These are phyloP conservation scores for Pezicula radicicola DNA, from an alignment of 2,329 filamentous ascomycete genomes.

Conservation along the genomic window DNA sequence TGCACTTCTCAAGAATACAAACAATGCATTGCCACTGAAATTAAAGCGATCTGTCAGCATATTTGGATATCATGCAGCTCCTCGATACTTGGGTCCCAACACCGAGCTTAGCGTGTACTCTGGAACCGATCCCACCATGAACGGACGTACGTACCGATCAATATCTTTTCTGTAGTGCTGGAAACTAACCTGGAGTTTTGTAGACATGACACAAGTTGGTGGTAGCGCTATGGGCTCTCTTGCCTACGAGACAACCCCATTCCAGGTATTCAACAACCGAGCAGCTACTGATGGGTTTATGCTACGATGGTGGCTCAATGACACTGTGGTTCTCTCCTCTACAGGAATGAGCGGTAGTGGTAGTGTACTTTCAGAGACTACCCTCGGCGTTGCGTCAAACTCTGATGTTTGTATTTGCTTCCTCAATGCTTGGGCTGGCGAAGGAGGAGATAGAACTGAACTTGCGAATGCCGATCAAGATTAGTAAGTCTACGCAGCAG, in stretches of 20 bases:
- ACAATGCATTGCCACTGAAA: conserved; percentile 60
- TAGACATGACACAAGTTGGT: not conserved
- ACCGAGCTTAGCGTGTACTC: not conserved
- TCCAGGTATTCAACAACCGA: not conserved
- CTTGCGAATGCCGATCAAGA: conserved; percentile 10
- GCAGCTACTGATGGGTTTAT: conserved; percentile 1
- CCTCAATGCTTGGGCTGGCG: conserved; percentile 59
- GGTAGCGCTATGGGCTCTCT: conserved; percentile 33
- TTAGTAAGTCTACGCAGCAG: not conserved
- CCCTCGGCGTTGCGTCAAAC: conserved; percentile 35
- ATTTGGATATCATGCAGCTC: conserved; percentile 64
- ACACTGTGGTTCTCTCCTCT: conserved; percentile 39
- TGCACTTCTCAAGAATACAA: conserved; percentile 74
- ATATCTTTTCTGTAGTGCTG: not conserved
- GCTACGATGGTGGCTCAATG: conserved; percentile 55
- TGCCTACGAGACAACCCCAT: conserved; percentile 46
- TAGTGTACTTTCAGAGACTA: conserved; percentile 31
- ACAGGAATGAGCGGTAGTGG: conserved; percentile 42
- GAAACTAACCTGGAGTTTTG: not conserved
- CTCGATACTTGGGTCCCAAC: conserved; percentile 51
- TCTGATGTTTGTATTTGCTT: conserved; percentile 62
- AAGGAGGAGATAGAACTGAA: conserved; percentile 31
- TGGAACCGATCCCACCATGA: not conserved
- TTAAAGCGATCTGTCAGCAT: conserved; percentile 54
- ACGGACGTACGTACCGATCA: not conserved